A percentile compares a stretch with the other conserved stretches of the same genome.
Evolutionary conservation across 108 stramenopile species (phyloP).

Genomic region (Nitzschia sp.): DNA sequence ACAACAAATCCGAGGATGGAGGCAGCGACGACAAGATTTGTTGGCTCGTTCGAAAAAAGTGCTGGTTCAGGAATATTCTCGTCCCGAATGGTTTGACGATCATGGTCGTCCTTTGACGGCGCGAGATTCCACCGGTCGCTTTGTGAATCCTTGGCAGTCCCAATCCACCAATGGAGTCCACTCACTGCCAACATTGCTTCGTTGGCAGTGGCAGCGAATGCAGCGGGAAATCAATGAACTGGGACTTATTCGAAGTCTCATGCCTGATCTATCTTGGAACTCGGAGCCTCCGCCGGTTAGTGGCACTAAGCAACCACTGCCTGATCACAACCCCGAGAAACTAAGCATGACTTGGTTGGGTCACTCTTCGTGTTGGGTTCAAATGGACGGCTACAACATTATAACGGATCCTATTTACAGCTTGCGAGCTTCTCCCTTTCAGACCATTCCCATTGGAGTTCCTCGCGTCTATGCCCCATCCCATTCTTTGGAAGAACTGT

Average conservation of each 20-base stretch:
- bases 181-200: slow-evolving; percentile 47
- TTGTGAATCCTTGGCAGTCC: slow-evolving; percentile 83
- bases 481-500: slow-evolving; percentile 50
- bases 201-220: slow-evolving; percentile 55
- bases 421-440: slow-evolving; percentile 55
- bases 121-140: slow-evolving; percentile 68
- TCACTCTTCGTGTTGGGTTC: slow-evolving; percentile 69
- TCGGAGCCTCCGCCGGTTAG: not conserved
- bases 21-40: slow-evolving; percentile 20
- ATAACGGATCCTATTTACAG: slow-evolving; percentile 82
- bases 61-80: slow-evolving; percentile 55
- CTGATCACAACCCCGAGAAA: not conserved
- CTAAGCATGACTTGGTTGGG: slow-evolving; percentile 80
- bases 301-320: not conserved
- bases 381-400: slow-evolving; percentile 57
- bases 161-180: slow-evolving; percentile 72
- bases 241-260: slow-evolving; percentile 29
- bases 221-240: slow-evolving; percentile 17
- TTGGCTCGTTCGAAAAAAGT: slow-evolving; percentile 24
- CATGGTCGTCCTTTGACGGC: slow-evolving; percentile 69
- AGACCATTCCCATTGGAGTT: slow-evolving; percentile 45
- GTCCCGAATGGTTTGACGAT: slow-evolving; percentile 69
- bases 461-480: slow-evolving; percentile 57
- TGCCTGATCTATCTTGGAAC: slow-evolving; percentile 16
- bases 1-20: slow-evolving; percentile 21